Percentiles rank a stretch among this genome's conserved stretches.
phyloP scores from a whole-genome alignment of 345 rosid species.

The Arabis alpina region DNA sequence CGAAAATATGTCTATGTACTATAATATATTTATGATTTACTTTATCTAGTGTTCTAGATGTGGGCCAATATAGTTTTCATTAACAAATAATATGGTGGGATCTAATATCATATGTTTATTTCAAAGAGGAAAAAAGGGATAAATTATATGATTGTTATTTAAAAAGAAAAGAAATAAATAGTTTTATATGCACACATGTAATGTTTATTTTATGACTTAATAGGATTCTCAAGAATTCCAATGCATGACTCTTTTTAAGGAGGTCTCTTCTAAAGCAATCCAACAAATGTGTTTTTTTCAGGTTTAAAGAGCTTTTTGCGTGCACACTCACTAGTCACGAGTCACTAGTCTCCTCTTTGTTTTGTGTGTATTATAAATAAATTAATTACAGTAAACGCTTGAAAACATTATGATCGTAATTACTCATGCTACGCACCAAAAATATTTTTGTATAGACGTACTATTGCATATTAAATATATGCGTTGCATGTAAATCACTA shows the following conservation, averaged over 20 bases:
- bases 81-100: conserved; percentile 32
- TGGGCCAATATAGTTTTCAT: conserved; percentile 29
- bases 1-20: not conserved
- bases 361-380: conserved; percentile 12
- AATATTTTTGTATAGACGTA: not conserved
- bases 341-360: conserved; percentile 12
- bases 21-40: not conserved
- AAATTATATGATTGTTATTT: not conserved
- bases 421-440: conserved; percentile 34
- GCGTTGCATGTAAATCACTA: conserved; percentile 25
- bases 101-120: conserved; percentile 10
- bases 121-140: conserved; percentile 24
- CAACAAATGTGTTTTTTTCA: conserved; percentile 31
- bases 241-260: conserved; percentile 38
- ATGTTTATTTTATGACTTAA: conserved; percentile 10
- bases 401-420: conserved; percentile 33
- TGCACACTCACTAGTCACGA: conserved; percentile 26
- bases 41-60: conserved; percentile 29
- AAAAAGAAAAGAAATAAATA: conserved; percentile 13
- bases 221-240: conserved; percentile 19
- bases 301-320: conserved; percentile 37
- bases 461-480: conserved; percentile 14
- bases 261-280: conserved; percentile 38
- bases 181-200: conserved; percentile 37
- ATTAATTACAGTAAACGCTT: conserved; percentile 14